Percentiles rank a stretch among this genome's conserved stretches.
Evolutionary conservation across 2,329 filamentous ascomycete species (phyloP).

Genomic region (Trichophyton benhamiae): DNA sequence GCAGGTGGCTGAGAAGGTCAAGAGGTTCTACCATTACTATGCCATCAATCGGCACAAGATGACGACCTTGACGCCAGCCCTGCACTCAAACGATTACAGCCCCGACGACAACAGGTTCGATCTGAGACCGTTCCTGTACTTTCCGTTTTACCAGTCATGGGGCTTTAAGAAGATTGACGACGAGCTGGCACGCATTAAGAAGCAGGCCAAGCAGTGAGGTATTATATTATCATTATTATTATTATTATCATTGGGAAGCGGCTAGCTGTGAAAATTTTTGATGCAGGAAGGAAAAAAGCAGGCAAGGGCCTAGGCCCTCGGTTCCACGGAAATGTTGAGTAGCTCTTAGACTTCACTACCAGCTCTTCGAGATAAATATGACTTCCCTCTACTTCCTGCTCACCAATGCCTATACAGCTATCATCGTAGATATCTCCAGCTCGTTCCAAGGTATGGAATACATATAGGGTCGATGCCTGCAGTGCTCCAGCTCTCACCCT

Average conservation of each 20-base stretch:
- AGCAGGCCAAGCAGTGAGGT: neutral
- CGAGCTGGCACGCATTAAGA: conserved; percentile 9
- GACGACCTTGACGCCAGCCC: conserved; percentile 44
- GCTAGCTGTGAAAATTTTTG: neutral
- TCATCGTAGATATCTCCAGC: too few relatives aligned
- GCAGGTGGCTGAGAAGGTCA: conserved; percentile 32
- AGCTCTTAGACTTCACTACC: too few relatives aligned
- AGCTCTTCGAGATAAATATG: too few relatives aligned
- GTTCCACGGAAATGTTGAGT: too few relatives aligned
- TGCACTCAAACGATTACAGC: conserved; percentile 38
- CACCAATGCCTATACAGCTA: too few relatives aligned
- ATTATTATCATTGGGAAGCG: neutral
- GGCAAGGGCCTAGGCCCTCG: too few relatives aligned
- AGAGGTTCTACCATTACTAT: conserved; percentile 20
- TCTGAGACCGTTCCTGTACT: conserved; percentile 40
- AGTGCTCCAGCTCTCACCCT: neutral
- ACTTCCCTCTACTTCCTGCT: too few relatives aligned
- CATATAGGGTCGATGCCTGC: too few relatives aligned
- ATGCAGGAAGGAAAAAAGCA: neutral
- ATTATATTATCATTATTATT: neutral
- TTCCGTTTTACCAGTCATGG: conserved; percentile 11
- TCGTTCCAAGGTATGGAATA: too few relatives aligned
- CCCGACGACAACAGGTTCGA: conserved; percentile 36
- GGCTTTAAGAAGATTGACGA: conserved; percentile 13
- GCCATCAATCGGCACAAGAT: conserved; percentile 52